A percentile compares a stretch with the other conserved stretches of the same genome.
These are phyloP conservation scores for Coniferiporia sulphurascens DNA, from an alignment of 1,284 basidiomycete species.

Conservation along the genomic window DNA sequence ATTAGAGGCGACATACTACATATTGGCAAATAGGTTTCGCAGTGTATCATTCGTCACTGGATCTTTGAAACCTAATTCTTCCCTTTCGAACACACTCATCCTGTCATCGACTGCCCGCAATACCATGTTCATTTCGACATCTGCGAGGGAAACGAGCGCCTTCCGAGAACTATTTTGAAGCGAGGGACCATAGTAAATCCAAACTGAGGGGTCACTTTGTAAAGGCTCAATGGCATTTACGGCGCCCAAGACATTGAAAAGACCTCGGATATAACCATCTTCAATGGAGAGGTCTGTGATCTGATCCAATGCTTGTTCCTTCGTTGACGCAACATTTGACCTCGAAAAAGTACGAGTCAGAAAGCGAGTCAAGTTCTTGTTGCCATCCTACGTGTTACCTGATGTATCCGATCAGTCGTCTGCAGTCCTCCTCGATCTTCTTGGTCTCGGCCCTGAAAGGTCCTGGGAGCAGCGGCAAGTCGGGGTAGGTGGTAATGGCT, in stretches of 20 bases:
- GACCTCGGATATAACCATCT: background rate
- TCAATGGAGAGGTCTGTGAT: background rate
- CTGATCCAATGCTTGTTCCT: background rate
- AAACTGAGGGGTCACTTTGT: background rate
- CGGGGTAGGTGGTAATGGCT: background rate
- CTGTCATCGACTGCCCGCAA: background rate
- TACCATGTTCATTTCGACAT: background rate
- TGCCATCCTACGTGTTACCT: background rate
- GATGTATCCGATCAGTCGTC: background rate
- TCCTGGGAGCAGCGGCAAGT: background rate
- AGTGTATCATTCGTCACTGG: background rate
- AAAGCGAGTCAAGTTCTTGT: background rate
- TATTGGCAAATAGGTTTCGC: background rate
- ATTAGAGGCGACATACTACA: background rate
- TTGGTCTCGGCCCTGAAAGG: background rate
- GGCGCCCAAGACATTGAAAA: background rate
- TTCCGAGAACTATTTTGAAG: background rate
- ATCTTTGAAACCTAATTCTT: background rate
- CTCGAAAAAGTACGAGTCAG: background rate
- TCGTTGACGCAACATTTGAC: background rate
- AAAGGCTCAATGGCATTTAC: background rate
- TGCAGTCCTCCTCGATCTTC: background rate
- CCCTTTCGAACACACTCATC: background rate
- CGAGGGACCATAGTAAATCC: background rate
- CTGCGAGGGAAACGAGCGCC: background rate